Conservation (phyloP, 331 rosid species). For the Dryas integrifolia region DNA sequence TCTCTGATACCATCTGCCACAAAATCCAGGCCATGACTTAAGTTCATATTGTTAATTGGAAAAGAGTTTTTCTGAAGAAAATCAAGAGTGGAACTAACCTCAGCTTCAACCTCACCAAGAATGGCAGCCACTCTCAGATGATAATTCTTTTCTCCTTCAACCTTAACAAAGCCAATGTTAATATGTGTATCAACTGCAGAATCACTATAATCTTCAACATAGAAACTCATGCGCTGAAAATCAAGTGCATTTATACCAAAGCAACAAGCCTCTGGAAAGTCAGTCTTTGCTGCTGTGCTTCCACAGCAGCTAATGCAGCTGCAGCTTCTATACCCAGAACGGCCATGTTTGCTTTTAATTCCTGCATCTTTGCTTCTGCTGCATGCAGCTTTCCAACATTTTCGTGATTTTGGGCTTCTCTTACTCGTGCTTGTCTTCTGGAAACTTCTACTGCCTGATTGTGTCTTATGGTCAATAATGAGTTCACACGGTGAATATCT, state of each 20-base stretch:
- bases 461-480: constrained; percentile 31
- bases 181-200: constrained; percentile 23
- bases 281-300: constrained; percentile 87
- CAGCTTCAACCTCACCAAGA: constrained; percentile 90
- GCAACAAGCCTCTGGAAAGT: constrained; percentile 98
- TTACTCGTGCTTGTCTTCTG: constrained; percentile 74
- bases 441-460: constrained; percentile 68
- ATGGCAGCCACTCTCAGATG: constrained; percentile 90
- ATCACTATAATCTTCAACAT: constrained; percentile 18
- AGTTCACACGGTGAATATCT: constrained; percentile 15
- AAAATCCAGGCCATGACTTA: constrained; percentile 30
- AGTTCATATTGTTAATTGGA: constrained; percentile 17
- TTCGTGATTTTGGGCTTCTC: constrained; percentile 71
- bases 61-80: constrained; percentile 19
- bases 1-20: constrained; percentile 85
- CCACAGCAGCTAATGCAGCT: constrained; percentile 92
- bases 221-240: constrained; percentile 18
- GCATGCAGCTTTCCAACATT: constrained; percentile 84
- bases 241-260: constrained; percentile 53
- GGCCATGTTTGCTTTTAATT: constrained; percentile 86
- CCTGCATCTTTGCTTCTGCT: constrained; percentile 87
- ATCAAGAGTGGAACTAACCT: constrained; percentile 59
- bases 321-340: constrained; percentile 91
- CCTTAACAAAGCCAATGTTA: constrained; percentile 48
- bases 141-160: constrained; percentile 85